These are phyloP conservation scores for Venturia effusa DNA, from an alignment of 2,329 filamentous ascomycete genomes.

Conservation along the genomic window DNA sequence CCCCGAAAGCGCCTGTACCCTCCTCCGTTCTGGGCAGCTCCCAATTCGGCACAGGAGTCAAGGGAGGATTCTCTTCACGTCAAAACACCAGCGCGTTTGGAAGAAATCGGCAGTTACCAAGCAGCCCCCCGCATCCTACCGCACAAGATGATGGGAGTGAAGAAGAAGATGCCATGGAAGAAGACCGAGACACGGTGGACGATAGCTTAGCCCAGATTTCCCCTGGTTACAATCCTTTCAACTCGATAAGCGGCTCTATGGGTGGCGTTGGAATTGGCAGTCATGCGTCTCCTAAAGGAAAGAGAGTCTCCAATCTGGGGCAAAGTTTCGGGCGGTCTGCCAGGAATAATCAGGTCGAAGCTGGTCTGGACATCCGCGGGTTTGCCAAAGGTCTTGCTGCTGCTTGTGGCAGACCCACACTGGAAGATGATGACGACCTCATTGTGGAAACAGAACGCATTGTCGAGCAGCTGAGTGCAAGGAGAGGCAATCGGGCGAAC, in stretches of 20 bases:
- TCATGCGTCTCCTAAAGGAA: conserved; percentile 10
- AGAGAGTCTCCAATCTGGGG: not conserved
- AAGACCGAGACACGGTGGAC: conserved; percentile 16
- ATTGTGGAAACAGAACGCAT: conserved; percentile 67
- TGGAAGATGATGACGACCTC: conserved; percentile 60
- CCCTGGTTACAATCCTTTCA: not conserved
- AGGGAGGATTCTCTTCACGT: not conserved
- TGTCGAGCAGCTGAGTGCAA: conserved; percentile 34
- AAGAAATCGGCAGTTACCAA: conserved; percentile 5
- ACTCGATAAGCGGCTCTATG: conserved; percentile 2
- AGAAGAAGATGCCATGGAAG: conserved; percentile 29
- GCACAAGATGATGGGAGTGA: conserved; percentile 20
- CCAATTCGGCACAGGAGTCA: conserved; percentile 20
- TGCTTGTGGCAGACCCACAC: conserved; percentile 43
- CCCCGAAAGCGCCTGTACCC: conserved; percentile 40
- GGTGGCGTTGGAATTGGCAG: conserved; percentile 10
- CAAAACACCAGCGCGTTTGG: not conserved
- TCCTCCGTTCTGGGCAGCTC: conserved; percentile 42
- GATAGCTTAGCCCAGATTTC: conserved; percentile 13
- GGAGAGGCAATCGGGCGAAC: conserved; percentile 23
- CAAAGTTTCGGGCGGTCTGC: not conserved
- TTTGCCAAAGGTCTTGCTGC: conserved; percentile 61
- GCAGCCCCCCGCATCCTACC: conserved; percentile 10
- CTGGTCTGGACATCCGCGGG: conserved; percentile 42
- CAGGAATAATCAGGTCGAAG: conserved; percentile 40